These are phyloP conservation scores for Monosporascus sp. DNA, from an alignment of 2,329 filamentous ascomycete species.

Conservation along the genomic window DNA sequence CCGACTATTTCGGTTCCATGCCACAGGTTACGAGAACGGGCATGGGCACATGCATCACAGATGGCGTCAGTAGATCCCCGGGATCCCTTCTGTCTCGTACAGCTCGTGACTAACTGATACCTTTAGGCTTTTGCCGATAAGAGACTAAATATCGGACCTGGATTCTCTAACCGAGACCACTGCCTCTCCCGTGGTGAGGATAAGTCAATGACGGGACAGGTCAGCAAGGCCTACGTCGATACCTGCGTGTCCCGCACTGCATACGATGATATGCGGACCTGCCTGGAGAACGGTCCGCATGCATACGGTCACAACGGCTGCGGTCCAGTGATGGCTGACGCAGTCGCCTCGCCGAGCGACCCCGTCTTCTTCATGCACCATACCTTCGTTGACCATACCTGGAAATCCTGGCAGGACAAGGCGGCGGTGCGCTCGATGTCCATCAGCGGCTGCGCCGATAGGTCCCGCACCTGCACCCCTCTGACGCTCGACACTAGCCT, in stretches of 20 bases:
- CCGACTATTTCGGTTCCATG: conserved; percentile 23
- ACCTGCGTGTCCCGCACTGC: conserved; percentile 6
- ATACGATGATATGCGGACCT: conserved; percentile 6
- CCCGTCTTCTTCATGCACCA: conserved; percentile 30
- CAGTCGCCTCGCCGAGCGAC: conserved; percentile 25
- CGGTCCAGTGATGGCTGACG: conserved; percentile 27
- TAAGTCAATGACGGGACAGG: not conserved
- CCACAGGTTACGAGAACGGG: conserved; percentile 18
- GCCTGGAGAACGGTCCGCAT: conserved; percentile 21
- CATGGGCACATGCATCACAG: conserved; percentile 21
- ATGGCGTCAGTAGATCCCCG: conserved; percentile 17
- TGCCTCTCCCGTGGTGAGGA: not conserved
- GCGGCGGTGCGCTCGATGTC: conserved; percentile 15
- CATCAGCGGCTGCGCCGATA: conserved; percentile 23
- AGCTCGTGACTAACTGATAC: conserved; percentile 1
- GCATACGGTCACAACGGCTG: conserved; percentile 29
- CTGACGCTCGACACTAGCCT: conserved; percentile 24
- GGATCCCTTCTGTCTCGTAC: not conserved
- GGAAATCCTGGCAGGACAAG: conserved; percentile 25
- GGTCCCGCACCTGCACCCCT: conserved; percentile 15
- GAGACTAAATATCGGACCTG: conserved; percentile 8
- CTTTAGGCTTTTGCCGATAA: conserved; percentile 20
- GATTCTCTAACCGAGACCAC: conserved; percentile 12
- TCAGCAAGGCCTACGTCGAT: conserved; percentile 7
- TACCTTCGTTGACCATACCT: conserved; percentile 24